Evolutionary conservation across 2,329 filamentous ascomycete genomes (phyloP).

Genomic region (Thelonectria olida): DNA sequence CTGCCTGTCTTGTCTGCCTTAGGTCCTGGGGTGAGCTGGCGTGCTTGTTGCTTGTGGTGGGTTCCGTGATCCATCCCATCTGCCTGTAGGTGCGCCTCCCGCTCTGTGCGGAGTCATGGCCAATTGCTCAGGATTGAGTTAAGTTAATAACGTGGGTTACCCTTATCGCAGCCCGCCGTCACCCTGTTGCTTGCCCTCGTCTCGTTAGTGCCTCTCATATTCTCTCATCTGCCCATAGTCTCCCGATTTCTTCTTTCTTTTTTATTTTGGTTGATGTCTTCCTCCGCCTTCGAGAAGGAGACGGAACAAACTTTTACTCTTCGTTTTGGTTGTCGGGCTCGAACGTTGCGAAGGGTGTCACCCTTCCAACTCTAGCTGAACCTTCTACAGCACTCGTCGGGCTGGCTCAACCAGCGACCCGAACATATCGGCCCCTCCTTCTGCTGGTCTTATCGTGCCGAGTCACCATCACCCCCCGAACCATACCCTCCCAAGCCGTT

Average conservation of each 20-base stretch:
- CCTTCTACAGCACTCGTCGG: slow-evolving; percentile 24
- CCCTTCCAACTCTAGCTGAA: slow-evolving; percentile 30
- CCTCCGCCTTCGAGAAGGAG: not conserved
- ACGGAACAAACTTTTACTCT: slow-evolving; percentile 31
- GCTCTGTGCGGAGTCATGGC: slow-evolving; percentile 29
- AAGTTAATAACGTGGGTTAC: slow-evolving; percentile 25
- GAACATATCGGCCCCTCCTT: slow-evolving; percentile 25
- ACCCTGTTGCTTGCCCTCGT: slow-evolving; percentile 7
- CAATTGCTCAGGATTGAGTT: slow-evolving; percentile 22
- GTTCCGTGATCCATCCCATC: slow-evolving; percentile 14
- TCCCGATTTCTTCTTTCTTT: not conserved
- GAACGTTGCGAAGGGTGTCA: slow-evolving; percentile 25
- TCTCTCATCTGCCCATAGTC: not conserved
- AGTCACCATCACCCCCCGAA: slow-evolving; percentile 12
- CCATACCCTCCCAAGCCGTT: slow-evolving; percentile 10
- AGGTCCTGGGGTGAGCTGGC: slow-evolving; percentile 4
- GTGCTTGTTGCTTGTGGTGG: not conserved
- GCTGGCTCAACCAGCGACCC: slow-evolving; percentile 30
- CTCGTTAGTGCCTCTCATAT: slow-evolving; percentile 13
- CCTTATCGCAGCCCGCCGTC: slow-evolving; percentile 21
- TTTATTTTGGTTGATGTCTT: not conserved
- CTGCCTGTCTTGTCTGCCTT: slow-evolving; percentile 9
- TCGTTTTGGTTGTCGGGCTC: slow-evolving; percentile 12
- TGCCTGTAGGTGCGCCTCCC: slow-evolving; percentile 27
- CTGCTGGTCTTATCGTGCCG: slow-evolving; percentile 25